Conservation (phyloP, 106 monocot species). For the Dioscorea zingiberensis region DNA sequence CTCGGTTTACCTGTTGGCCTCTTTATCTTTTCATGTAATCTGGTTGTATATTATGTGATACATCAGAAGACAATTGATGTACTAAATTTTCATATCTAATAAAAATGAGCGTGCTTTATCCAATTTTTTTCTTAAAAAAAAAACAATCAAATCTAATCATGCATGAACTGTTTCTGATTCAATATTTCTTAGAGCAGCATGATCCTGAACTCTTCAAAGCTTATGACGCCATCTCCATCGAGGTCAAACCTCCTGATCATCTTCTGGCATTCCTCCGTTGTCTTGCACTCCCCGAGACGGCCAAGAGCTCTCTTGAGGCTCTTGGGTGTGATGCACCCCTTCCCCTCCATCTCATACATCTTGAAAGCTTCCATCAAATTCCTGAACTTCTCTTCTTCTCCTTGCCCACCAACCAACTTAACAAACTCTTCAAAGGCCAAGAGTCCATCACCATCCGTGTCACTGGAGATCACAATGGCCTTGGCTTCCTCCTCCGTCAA, state of each 20-base stretch:
- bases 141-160: no score
- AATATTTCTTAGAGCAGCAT: constrained; percentile 16
- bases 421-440: constrained; percentile 32
- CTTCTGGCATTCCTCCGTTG: constrained; percentile 17
- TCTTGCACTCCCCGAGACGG: constrained; percentile 15
- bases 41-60: no score
- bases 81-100: no score
- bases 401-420: constrained; percentile 23
- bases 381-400: constrained; percentile 23
- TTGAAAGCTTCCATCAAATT: constrained; percentile 24
- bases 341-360: constrained; percentile 20
- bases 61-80: no score
- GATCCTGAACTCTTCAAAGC: constrained; percentile 23
- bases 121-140: no score
- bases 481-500: constrained; percentile 31
- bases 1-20: no score
- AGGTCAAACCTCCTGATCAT: constrained; percentile 32
- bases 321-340: constrained; percentile 19
- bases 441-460: constrained; percentile 38
- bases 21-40: no score
- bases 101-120: no score
- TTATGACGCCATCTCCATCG: constrained; percentile 28
- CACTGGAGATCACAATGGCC: constrained; percentile 22
- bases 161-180: no score
- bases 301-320: constrained; percentile 18